phyloP scores from a whole-genome alignment of 164 flowering plant genomes.

The Aristolochia californica region DNA sequence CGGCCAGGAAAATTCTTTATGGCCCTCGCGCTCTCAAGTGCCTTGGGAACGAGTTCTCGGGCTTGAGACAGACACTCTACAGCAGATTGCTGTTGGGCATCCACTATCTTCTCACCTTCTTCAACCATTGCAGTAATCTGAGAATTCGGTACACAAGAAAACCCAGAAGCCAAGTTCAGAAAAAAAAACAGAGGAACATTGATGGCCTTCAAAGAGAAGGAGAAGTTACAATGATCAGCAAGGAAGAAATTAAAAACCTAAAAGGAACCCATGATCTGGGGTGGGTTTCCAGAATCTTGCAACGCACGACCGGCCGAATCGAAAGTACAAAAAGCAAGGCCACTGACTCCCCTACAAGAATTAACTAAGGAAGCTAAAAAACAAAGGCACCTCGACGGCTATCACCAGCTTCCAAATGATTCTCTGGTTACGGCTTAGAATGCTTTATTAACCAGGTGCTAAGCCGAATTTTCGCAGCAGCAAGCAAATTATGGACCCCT shows the following conservation, averaged over 20 bases:
- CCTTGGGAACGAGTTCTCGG: slow-evolving; percentile 57
- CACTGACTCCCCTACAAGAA: slow-evolving; percentile 1
- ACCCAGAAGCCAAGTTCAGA: slow-evolving; percentile 4
- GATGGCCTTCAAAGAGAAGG: slow-evolving; percentile 17
- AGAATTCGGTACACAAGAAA: slow-evolving; percentile 6
- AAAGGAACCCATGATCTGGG: slow-evolving; percentile 11
- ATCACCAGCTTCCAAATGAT: slow-evolving; percentile 1
- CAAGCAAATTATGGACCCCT: neutral
- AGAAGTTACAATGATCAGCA: slow-evolving; percentile 38
- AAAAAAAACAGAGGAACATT: slow-evolving; percentile 4
- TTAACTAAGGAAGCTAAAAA: neutral
- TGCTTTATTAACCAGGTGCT: neutral
- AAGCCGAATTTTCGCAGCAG: neutral
- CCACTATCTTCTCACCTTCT: slow-evolving; percentile 24
- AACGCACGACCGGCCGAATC: slow-evolving; percentile 17
- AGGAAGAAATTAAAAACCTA: slow-evolving; percentile 5
- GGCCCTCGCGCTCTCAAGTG: slow-evolving; percentile 43
- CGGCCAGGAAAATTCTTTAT: slow-evolving; percentile 62
- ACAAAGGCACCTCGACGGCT: slow-evolving; percentile 4
- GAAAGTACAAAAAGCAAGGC: slow-evolving; percentile 8
- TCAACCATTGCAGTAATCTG: slow-evolving; percentile 41
- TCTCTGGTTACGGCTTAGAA: neutral
- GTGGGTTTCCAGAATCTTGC: slow-evolving; percentile 35
- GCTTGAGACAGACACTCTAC: slow-evolving; percentile 53
- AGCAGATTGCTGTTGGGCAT: slow-evolving; percentile 24